Percentiles rank a stretch among this genome's conserved stretches.
Evolutionary conservation across 805 yeast species (phyloP).

Genomic region (baker's yeast (Saccharomyces cerevisiae)): DNA sequence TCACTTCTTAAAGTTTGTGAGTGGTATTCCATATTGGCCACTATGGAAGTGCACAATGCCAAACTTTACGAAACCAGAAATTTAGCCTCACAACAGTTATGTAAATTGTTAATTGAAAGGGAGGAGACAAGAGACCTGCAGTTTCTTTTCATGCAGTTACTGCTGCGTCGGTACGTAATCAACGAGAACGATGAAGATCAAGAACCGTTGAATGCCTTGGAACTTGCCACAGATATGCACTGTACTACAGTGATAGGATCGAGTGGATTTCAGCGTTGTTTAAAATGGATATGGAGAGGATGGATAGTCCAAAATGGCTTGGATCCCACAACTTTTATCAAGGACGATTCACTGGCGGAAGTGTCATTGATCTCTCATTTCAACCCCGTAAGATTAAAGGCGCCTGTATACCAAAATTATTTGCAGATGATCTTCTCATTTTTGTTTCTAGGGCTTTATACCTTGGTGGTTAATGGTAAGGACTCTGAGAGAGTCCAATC

Average conservation of each 20-base stretch:
- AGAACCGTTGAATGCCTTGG: slow-evolving; percentile 66
- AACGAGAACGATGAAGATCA: slow-evolving; percentile 54
- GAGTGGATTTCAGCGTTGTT: slow-evolving; percentile 76
- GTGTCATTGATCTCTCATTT: slow-evolving; percentile 54
- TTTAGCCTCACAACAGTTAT: slow-evolving; percentile 64
- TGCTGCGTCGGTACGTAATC: slow-evolving; percentile 67
- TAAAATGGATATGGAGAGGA: slow-evolving; percentile 88
- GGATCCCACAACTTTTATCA: slow-evolving; percentile 61
- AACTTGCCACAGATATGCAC: slow-evolving; percentile 80
- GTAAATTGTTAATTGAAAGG: slow-evolving; percentile 58
- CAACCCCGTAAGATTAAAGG: slow-evolving; percentile 73
- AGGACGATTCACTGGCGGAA: slow-evolving; percentile 53
- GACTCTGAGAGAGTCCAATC: slow-evolving; percentile 27
- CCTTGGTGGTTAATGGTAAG: slow-evolving; percentile 56
- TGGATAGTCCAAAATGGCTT: slow-evolving; percentile 73
- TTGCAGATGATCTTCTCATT: slow-evolving; percentile 63
- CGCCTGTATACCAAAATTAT: slow-evolving; percentile 75
- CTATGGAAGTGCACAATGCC: slow-evolving; percentile 57
- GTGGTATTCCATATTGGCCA: slow-evolving; percentile 64
- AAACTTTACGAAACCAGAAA: slow-evolving; percentile 54
- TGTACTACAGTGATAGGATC: slow-evolving; percentile 69
- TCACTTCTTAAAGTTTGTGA: slow-evolving; percentile 64
- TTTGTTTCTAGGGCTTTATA: slow-evolving; percentile 51
- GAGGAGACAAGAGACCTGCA: slow-evolving; percentile 41
- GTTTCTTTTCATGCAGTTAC: slow-evolving; percentile 57